A percentile compares a stretch with the other conserved stretches of the same genome.
These are phyloP conservation scores for Vitis hybrid DNA, from an alignment of 177 flowering plant genomes.

Conservation along the genomic window DNA sequence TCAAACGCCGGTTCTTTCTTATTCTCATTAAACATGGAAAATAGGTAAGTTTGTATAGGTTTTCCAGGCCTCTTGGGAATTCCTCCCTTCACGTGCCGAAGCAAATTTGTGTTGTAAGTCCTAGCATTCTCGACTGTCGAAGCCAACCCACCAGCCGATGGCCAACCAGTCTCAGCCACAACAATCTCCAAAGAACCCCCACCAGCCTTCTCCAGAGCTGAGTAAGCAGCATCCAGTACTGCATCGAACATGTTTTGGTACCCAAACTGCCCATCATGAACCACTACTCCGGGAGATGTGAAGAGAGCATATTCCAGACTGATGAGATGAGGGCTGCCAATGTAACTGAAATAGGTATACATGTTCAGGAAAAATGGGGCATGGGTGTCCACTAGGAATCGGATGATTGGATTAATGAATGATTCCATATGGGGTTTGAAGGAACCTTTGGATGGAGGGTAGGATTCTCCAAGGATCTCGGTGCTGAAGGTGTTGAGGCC, in stretches of 20 bases:
- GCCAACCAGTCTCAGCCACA: too few species aligned
- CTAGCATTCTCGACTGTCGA: conserved; percentile 1
- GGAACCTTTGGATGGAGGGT: conserved; percentile 3
- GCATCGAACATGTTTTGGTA: too few species aligned
- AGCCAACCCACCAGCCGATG: too few species aligned
- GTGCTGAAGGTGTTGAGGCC: neutral
- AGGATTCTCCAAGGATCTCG: neutral
- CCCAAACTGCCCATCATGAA: too few species aligned
- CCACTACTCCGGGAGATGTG: too few species aligned
- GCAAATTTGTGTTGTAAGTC: conserved; percentile 8
- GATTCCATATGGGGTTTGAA: neutral
- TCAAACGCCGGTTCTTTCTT: too few species aligned
- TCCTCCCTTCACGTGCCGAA: conserved; percentile 11
- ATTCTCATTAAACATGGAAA: neutral
- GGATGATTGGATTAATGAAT: neutral
- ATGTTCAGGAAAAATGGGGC: neutral
- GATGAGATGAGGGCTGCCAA: neutral
- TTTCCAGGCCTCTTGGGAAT: conserved; percentile 17
- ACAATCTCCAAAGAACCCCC: too few species aligned
- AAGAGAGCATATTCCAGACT: too few species aligned
- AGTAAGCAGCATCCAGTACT: too few species aligned
- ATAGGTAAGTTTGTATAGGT: conserved; percentile 14
- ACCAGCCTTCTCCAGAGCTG: too few species aligned
- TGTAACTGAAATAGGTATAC: neutral
- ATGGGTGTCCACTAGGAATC: neutral